A percentile compares a stretch with the other conserved stretches of the same genome.
Conservation (phyloP, 129 eudicot genomes). For the Glebionis coronaria region DNA sequence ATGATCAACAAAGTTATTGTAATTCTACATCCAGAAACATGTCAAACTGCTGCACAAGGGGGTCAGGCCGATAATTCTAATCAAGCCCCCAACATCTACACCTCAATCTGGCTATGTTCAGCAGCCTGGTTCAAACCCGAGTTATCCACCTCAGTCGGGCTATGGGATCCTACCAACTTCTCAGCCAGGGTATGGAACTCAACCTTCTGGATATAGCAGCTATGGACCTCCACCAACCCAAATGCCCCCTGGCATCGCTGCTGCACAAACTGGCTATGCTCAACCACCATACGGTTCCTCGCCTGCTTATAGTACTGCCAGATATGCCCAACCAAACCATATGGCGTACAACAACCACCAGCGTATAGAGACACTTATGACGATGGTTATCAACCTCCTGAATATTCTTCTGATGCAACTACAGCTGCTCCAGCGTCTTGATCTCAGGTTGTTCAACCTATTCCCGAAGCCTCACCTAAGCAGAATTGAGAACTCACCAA, state of each 20-base stretch:
- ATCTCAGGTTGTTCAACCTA: no score
- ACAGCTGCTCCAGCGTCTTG: conserved; percentile 30
- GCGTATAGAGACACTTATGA: conserved; percentile 49
- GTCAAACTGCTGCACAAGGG: conserved; percentile 52
- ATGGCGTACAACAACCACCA: conserved; percentile 58
- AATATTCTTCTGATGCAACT: conserved; percentile 54
- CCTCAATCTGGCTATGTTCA: conserved; percentile 38
- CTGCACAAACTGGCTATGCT: no score
- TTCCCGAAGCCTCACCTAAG: conserved; percentile 63
- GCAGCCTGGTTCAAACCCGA: conserved; percentile 57
- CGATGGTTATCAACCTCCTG: conserved; percentile 62
- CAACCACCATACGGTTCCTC: no score
- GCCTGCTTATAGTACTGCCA: conserved; percentile 45
- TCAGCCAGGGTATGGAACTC: no score
- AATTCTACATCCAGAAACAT: no score
- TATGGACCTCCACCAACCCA: no score
- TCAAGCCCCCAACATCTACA: conserved; percentile 46
- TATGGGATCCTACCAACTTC: conserved; percentile 6
- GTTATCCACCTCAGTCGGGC: conserved; percentile 47
- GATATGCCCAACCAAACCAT: conserved; percentile 61
- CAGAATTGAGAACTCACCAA: conserved; percentile 35
- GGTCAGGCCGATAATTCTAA: conserved; percentile 51
- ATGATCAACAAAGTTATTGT: no score
- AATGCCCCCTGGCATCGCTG: no score
- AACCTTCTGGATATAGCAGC: no score